Evolutionary conservation across 495 filamentous ascomycete species (phyloP), one percentile per base, ranked within the genome.

Genomic region (Podospora tetraspora): DNA sequence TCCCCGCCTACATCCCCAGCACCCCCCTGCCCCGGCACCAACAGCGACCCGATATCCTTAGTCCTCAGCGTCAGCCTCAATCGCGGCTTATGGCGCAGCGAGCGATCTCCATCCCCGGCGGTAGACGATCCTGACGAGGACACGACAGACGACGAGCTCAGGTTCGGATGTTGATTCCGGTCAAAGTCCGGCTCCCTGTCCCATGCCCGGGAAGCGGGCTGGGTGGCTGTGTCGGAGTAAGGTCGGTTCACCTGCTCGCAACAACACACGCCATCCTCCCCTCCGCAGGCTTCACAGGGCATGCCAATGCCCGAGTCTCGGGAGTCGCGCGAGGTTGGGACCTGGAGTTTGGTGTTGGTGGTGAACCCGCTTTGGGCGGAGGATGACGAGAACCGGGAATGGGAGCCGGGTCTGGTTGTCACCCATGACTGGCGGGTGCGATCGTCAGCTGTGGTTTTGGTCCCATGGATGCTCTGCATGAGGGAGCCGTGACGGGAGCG

Each of bases 271-370:
- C 71, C 73, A 2, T 23, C 9, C n/a, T 52, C 43, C 6, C 43
- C 43, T 1, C 61, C 62, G 62, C 71, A 73, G 0, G 56, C 21
- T 24, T 71, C 66, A 59, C 73, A 71, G 1, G 67, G 57, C 16
- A 75, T 71, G 29, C 71, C 66, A 21, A 73, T 75, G 6, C 69
- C 73, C 16, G 71, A 75, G 71, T 75, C 71, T 21, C 68, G 59
- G 0, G 71, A 67, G 56, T 75, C 69, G 30, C 70, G 70, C 0
- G 66, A 30, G 57, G 34, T 13, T 21, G 32, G 1, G 22, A 30
- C n/a, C 11, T 62, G 63, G 22, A 62, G 56, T 25, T 16, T 22
- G 22, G 3, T 2, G 32, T 6, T 24, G 22, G 1, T 2, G 32
- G 2, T 19, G 62, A 19, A 5, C 12, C 27, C 5, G 27, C 29